Evolutionary conservation across 495 filamentous ascomycete species (phyloP), one percentile per base, ranked within the genome.

Genomic region (Tuber microsphaerosporum): DNA sequence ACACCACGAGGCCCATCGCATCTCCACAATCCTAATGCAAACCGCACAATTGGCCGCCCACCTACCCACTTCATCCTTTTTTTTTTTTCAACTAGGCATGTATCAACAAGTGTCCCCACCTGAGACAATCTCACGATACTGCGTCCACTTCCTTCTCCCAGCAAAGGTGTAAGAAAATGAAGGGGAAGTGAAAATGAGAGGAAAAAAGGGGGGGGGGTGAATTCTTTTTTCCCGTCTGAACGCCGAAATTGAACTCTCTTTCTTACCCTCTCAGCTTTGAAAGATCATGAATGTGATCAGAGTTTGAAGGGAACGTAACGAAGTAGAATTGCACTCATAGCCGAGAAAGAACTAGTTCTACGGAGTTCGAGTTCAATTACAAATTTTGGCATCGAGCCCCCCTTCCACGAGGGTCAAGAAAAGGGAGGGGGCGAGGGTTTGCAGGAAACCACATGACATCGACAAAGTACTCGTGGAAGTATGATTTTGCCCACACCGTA

Each of bases 91-190:
- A 14, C n/a, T 65, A n/a, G 56, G 26, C 56, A 31, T 31, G n/a
- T 31, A 26, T 26, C 56, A n/a, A 65, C n/a, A 17, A 17, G n/a
- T n/a, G 10, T 72, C 31, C 26, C 68, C 43, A 75, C 61, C 77
- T 75, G 70, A 79, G 77, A 79, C 77, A 79, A 79, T 72, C 76
- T 79, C 77, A 79, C 77, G 77, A 79, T 79, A 73, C 76, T 71
- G 77, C 76, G 71, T 79, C 75, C 72, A 73, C 73, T 73, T 75
- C 34, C 22, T 65, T n/a, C 56, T 31, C 56, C 56, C 12, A 65
- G 31, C n/a, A 56, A 14, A 56, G n/a, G 51, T 31, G 39, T 56
- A 74, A 61, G 46, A 71, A 77, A 69, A 71, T 22, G 71, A 19
- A 17, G 37, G 42, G 20, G 39, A 41, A 37, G 34, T 37, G 34